phyloP scores from a whole-genome alignment of 805 yeast species.

The Wickerhamiella vanderwaltii region DNA sequence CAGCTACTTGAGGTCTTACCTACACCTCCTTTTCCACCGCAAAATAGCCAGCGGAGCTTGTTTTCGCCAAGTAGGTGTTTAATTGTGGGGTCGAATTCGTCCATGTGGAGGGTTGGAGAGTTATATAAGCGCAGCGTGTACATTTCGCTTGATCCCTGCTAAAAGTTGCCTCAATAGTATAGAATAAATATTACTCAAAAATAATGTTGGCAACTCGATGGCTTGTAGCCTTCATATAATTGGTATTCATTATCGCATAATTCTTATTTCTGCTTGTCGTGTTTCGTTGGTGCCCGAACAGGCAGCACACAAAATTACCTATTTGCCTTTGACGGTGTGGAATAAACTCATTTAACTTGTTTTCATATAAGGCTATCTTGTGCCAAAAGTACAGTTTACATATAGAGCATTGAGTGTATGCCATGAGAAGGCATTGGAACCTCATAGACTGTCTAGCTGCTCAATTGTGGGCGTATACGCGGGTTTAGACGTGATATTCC shows the following conservation, averaged over 20 bases:
- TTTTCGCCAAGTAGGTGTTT: conserved; percentile 32
- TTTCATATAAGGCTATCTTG: too few species aligned
- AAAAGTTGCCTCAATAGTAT: not conserved
- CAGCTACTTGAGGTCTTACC: conserved; percentile 98
- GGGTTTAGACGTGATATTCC: too few species aligned
- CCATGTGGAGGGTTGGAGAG: not conserved
- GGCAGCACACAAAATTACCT: too few species aligned
- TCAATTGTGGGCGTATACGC: too few species aligned
- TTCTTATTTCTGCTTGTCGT: not conserved
- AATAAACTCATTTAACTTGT: too few species aligned
- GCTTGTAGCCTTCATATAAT: not conserved
- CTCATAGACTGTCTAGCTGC: too few species aligned
- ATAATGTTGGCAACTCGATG: not conserved
- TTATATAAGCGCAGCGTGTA: not conserved
- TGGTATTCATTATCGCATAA: not conserved
- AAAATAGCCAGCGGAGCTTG: conserved; percentile 86
- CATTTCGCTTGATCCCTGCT: not conserved
- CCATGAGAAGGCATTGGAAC: too few species aligned
- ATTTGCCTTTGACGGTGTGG: too few species aligned
- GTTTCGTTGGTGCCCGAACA: too few species aligned
- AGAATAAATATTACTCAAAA: too few species aligned
- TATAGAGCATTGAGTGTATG: not conserved
- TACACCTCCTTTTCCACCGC: conserved; percentile 99
- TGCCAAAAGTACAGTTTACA: too few species aligned
- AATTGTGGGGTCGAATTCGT: conserved; percentile 29